phyloP scores from a whole-genome alignment of 148 eudicot species.

The Rhododendron griersonianum region DNA sequence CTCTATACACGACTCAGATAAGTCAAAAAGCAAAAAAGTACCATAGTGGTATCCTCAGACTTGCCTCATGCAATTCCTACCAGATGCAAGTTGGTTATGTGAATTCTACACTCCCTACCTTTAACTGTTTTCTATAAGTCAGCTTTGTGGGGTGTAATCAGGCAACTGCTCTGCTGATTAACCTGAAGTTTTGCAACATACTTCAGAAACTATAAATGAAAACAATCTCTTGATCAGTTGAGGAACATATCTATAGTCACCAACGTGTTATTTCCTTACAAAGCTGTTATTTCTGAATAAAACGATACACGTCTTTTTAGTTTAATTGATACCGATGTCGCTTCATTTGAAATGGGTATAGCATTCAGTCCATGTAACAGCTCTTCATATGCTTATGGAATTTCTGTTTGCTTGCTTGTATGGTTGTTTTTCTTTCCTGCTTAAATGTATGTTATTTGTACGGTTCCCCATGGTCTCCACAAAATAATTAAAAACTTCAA shows the following conservation, averaged over 20 bases:
- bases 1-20: constrained; percentile 53
- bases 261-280: neutral
- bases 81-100: constrained; percentile 50
- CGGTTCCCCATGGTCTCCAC: too few species aligned
- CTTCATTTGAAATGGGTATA: too few species aligned
- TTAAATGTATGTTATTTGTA: too few species aligned
- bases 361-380: constrained; percentile 1
- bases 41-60: constrained; percentile 55
- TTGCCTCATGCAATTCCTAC: constrained; percentile 42
- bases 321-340: neutral
- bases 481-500: too few species aligned
- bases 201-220: neutral
- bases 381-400: too few species aligned
- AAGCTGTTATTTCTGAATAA: neutral
- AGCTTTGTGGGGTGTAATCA: neutral
- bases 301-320: neutral
- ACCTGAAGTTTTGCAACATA: neutral
- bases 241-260: too few species aligned
- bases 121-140: neutral
- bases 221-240: neutral
- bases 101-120: neutral
- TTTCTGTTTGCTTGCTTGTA: too few species aligned
- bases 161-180: neutral
- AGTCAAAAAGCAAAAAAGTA: constrained; percentile 69
- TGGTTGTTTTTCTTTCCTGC: too few species aligned